phyloP scores from a whole-genome alignment of 164 flowering plant genomes.

The Saururus chinensis region DNA sequence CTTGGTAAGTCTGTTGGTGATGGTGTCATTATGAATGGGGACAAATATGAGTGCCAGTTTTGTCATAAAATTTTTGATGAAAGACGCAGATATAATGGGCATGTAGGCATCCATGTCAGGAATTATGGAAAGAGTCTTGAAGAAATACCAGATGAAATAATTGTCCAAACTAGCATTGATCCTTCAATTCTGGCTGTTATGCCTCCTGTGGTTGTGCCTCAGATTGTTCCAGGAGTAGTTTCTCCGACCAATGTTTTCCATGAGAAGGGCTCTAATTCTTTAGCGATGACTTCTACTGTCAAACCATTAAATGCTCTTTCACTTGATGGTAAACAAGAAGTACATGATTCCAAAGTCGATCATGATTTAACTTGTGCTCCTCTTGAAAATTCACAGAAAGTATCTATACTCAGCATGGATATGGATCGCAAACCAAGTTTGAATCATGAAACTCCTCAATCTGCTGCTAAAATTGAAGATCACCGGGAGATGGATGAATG shows the following conservation, averaged over 20 bases:
- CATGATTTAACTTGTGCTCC: not conserved
- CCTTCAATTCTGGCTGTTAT: constrained; percentile 18
- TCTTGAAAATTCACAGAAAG: too few species aligned
- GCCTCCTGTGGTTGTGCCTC: constrained; percentile 14
- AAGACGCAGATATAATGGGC: constrained; percentile 59
- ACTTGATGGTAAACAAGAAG: not conserved
- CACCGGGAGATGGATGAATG: not conserved
- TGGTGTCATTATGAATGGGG: constrained; percentile 61
- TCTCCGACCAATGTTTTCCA: not conserved
- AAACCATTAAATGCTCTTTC: constrained; percentile 1
- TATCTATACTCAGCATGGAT: not conserved
- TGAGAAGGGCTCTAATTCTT: constrained; percentile 17
- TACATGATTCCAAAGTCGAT: not conserved
- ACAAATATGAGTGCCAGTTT: constrained; percentile 71
- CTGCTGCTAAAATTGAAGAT: not conserved
- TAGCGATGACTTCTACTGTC: constrained; percentile 3
- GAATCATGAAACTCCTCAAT: not conserved
- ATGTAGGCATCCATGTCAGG: constrained; percentile 70
- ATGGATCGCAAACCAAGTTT: not conserved
- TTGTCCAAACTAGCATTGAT: constrained; percentile 15
- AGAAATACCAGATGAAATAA: constrained; percentile 23
- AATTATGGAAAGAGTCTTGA: constrained; percentile 36
- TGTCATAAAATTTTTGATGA: constrained; percentile 68
- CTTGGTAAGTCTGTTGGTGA: constrained; percentile 56
- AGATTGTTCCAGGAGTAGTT: constrained; percentile 1